These are phyloP conservation scores for Sclerotinia trifoliorum DNA, from an alignment of 2,329 filamentous ascomycete species.

Conservation along the genomic window DNA sequence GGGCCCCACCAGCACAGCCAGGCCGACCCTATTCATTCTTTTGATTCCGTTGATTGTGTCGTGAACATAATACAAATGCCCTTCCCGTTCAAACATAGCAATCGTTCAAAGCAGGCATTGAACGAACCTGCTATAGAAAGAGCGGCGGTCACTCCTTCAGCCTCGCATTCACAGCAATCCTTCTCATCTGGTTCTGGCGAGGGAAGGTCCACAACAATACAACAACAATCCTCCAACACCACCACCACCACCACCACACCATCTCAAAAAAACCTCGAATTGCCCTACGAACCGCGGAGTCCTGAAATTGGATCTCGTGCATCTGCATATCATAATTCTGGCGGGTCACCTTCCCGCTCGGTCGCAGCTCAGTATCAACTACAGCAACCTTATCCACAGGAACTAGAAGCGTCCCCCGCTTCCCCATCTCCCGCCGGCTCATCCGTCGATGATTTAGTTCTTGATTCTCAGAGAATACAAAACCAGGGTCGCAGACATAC, in stretches of 20 bases:
- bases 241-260: constrained; percentile 21
- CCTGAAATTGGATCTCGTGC: constrained; percentile 29
- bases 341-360: constrained; percentile 32
- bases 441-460: constrained; percentile 36
- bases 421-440: constrained; percentile 25
- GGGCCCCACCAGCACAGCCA: constrained; percentile 24
- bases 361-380: constrained; percentile 31
- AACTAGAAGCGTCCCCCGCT: constrained; percentile 26
- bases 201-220: constrained; percentile 26
- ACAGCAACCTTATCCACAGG: constrained; percentile 31
- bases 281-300: constrained; percentile 29
- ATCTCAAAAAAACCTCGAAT: constrained; percentile 24
- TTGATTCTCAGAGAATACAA: constrained; percentile 31
- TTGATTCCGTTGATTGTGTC: constrained; percentile 8
- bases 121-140: constrained; percentile 30
- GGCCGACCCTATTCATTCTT: constrained; percentile 21
- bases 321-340: constrained; percentile 32
- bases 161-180: constrained; percentile 22
- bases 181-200: constrained; percentile 26
- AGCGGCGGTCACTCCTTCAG: constrained; percentile 24
- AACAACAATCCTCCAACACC: constrained; percentile 22
- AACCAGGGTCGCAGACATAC: constrained; percentile 27
- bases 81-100: constrained; percentile 38
- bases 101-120: constrained; percentile 41
- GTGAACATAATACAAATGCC: constrained; percentile 36